Evolutionary conservation across 306 rosid species (phyloP).

Genomic region (Trifolium dubium): DNA sequence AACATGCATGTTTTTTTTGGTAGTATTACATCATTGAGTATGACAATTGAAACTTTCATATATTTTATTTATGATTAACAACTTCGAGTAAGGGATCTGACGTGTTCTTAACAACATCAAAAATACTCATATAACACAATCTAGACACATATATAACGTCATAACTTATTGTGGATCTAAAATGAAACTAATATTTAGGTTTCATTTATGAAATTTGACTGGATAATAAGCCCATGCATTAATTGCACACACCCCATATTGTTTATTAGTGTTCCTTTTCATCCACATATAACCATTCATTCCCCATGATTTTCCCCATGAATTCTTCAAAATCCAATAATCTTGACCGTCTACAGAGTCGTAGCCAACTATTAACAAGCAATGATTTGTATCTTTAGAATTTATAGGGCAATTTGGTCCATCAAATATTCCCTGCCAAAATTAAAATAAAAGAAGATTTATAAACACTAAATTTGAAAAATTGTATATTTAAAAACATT

Average conservation of each 20-base stretch:
- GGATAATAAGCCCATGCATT: conserved; percentile 1
- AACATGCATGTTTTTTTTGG: no score
- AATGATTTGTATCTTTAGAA: background rate
- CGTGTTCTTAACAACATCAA: background rate
- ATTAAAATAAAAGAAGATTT: background rate
- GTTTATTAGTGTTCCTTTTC: conserved; percentile 45
- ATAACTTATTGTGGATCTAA: background rate
- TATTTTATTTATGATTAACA: no score
- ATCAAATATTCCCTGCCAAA: conserved; percentile 57
- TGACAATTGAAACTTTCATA: no score
- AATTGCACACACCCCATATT: conserved; percentile 30
- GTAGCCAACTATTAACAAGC: conserved; percentile 57
- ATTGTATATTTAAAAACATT: no score
- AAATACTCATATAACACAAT: background rate
- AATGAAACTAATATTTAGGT: background rate
- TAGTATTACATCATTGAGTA: no score
- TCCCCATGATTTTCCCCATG: conserved; percentile 61
- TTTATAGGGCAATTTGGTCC: conserved; percentile 31
- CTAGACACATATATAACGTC: no score
- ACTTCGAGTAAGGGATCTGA: no score
- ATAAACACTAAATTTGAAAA: background rate
- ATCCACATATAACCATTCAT: conserved; percentile 55
- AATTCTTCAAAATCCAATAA: conserved; percentile 70
- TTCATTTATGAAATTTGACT: background rate
- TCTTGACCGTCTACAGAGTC: conserved; percentile 44